phyloP scores from a whole-genome alignment of 495 filamentous ascomycete genomes.

The Halenospora varia region DNA sequence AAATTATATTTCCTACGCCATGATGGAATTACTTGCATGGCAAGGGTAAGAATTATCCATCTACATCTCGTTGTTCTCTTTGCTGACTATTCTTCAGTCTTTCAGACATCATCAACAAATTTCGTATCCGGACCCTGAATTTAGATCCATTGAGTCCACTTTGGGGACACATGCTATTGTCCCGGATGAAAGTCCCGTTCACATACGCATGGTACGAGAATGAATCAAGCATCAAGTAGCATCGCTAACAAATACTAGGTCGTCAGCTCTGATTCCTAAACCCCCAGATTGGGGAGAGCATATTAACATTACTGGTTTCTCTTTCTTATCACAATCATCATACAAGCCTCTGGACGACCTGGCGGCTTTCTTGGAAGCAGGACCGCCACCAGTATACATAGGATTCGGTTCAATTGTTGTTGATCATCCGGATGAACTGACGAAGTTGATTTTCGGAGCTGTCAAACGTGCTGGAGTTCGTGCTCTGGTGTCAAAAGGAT shows the following conservation, averaged over 20 bases:
- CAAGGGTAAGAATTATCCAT: conserved; percentile 43
- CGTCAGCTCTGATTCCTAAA: conserved; percentile 73
- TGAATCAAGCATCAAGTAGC: conserved; percentile 1
- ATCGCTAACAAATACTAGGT: conserved; percentile 33
- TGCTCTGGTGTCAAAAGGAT: conserved; percentile 75
- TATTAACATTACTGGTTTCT: conserved; percentile 69
- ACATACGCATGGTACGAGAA: conserved; percentile 65
- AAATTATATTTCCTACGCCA: conserved; percentile 69
- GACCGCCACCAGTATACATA: conserved; percentile 72
- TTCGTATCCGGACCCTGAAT: conserved; percentile 57
- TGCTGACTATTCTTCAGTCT: conserved; percentile 37
- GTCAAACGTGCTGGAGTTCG: conserved; percentile 60
- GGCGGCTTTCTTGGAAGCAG: conserved; percentile 55
- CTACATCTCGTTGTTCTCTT: not conserved
- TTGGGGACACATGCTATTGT: conserved; percentile 60
- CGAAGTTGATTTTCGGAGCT: conserved; percentile 63
- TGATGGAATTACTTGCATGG: conserved; percentile 78
- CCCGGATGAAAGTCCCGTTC: conserved; percentile 61
- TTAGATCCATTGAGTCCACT: conserved; percentile 62
- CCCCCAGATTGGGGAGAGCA: conserved; percentile 72
- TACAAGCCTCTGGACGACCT: conserved; percentile 63
- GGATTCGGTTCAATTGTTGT: conserved; percentile 82
- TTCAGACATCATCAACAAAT: conserved; percentile 53
- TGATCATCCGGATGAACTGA: conserved; percentile 63
- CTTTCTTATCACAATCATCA: conserved; percentile 60